These are phyloP conservation scores for Closterium sp. DNA, from an alignment of 139 green algal species.

Conservation along the genomic window DNA sequence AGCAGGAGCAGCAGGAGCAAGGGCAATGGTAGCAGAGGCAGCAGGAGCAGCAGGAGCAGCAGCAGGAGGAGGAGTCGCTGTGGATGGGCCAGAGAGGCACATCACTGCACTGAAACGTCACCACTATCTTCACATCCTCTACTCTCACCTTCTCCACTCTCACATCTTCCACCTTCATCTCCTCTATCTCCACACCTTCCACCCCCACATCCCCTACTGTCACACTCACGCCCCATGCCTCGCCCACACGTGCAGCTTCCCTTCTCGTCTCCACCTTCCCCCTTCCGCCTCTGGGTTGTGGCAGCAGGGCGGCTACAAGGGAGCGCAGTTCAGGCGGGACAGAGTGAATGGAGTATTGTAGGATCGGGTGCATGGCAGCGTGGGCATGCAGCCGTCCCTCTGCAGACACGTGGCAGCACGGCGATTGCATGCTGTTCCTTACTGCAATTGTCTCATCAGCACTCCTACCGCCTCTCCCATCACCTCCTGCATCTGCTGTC, in stretches of 20 bases:
- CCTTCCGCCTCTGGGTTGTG: not conserved
- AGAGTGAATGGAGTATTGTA: not conserved
- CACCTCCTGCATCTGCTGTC: too few species aligned
- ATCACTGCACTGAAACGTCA: not conserved
- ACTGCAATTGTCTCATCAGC: too few species aligned
- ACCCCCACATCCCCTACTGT: not conserved
- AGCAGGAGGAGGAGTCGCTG: not conserved
- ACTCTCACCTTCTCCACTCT: not conserved
- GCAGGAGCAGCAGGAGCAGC: too few species aligned
- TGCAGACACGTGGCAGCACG: too few species aligned
- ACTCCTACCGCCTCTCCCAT: too few species aligned
- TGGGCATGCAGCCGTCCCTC: not conserved
- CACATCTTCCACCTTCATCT: not conserved
- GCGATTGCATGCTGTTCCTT: not conserved
- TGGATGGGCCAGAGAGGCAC: not conserved
- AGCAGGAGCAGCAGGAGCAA: not conserved
- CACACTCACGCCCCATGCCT: not conserved
- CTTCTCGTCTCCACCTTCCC: not conserved
- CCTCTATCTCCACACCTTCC: not conserved
- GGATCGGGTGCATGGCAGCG: not conserved
- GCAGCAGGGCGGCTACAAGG: not conserved
- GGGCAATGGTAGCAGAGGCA: not conserved
- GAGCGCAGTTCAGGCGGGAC: not conserved
- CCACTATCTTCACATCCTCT: not conserved
- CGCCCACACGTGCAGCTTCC: not conserved